Conservation (phyloP, 371 early-diverging fungal genomes). For the Mortierella sp. region DNA sequence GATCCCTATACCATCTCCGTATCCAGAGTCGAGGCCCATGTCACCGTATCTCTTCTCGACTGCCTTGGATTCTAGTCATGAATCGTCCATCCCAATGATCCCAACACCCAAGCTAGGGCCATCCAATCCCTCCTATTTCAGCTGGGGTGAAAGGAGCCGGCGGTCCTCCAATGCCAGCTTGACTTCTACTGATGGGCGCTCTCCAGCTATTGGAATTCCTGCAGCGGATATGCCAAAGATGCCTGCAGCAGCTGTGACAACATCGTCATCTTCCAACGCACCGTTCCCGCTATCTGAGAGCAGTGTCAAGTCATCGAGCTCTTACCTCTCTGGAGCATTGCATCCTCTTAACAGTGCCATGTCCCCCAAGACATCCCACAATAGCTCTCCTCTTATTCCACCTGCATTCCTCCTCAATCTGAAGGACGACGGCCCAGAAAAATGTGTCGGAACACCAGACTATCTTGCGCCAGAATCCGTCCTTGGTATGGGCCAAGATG, state of each 20-base stretch:
- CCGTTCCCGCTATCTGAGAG: constrained; percentile 47
- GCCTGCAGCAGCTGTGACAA: constrained; percentile 41
- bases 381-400: constrained; percentile 37
- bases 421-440: constrained; percentile 44
- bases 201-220: constrained; percentile 26
- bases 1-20: constrained; percentile 23
- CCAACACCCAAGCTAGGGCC: constrained; percentile 51
- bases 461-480: constrained; percentile 97
- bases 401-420: constrained; percentile 44
- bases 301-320: constrained; percentile 52
- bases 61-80: constrained; percentile 31
- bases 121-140: constrained; percentile 44
- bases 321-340: constrained; percentile 38
- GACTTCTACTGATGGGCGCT: constrained; percentile 32
- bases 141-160: constrained; percentile 49
- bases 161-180: constrained; percentile 50
- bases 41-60: constrained; percentile 49
- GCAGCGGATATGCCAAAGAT: constrained; percentile 41
- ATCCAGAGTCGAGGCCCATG: constrained; percentile 43
- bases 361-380: constrained; percentile 42
- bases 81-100: constrained; percentile 49
- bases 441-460: constrained; percentile 95
- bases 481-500: constrained; percentile 84
- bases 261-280: constrained; percentile 37
- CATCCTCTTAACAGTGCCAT: constrained; percentile 22